Conservation (phyloP, 331 rosid species). For the Malus hybrid region DNA sequence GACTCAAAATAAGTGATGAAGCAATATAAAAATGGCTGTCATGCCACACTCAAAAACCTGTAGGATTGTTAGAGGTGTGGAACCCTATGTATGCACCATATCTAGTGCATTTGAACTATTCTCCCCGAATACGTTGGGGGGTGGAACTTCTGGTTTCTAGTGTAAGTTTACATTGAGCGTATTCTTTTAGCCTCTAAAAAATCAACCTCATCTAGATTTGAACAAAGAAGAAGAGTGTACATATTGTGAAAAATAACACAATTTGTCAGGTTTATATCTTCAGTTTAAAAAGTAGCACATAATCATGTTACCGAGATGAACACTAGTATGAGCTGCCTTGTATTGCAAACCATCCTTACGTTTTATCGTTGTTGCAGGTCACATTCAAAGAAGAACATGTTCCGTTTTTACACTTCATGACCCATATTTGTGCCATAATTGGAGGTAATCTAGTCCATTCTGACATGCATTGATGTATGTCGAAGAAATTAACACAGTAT, state of each 20-base stretch:
- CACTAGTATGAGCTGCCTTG: background rate
- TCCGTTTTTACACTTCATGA: slow-evolving; percentile 77
- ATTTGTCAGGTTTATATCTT: background rate
- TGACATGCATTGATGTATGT: background rate
- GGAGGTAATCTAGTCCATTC: slow-evolving; percentile 49
- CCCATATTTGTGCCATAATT: slow-evolving; percentile 75
- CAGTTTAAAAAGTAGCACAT: background rate
- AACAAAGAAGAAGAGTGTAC: background rate
- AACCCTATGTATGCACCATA: no score
- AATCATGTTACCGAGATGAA: background rate
- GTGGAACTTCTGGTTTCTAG: background rate
- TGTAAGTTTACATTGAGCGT: background rate
- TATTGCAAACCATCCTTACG: background rate
- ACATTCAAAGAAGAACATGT: slow-evolving; percentile 62
- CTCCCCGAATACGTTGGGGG: background rate
- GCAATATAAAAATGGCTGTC: no score
- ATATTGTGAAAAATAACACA: background rate
- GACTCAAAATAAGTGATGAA: no score
- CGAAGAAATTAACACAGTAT: background rate
- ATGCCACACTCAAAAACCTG: no score
- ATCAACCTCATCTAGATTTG: background rate
- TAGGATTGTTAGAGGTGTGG: no score
- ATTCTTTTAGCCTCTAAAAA: background rate
- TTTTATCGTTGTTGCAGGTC: slow-evolving; percentile 52
- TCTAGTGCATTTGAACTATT: background rate